Conservation (phyloP, 1,284 basidiomycete genomes). For the Trichosporon sp. region DNA sequence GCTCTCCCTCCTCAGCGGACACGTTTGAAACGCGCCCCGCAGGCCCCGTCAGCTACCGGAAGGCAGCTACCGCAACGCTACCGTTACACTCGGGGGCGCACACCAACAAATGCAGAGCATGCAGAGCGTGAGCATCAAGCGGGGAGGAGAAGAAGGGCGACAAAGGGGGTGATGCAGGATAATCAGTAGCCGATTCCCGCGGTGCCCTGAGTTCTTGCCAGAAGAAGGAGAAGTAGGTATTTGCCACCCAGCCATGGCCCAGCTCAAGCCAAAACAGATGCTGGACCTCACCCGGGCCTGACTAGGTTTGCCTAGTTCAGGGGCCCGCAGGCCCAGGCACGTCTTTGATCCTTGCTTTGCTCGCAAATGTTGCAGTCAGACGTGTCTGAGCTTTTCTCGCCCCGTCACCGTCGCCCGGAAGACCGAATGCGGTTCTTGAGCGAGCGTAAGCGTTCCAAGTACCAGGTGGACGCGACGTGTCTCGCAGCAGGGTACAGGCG, state of each 20-base stretch:
- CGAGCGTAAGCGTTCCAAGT: not conserved
- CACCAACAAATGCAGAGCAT: no score
- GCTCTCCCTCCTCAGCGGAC: not conserved
- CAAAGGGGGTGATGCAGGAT: not conserved
- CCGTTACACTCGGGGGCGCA: no score
- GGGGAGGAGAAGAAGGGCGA: no score
- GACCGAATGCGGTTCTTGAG: not conserved
- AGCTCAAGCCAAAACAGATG: no score
- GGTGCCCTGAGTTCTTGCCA: slow-evolving; percentile 9
- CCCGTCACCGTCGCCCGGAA: no score
- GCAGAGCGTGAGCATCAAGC: no score
- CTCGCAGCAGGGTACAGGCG: not conserved
- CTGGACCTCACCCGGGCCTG: not conserved
- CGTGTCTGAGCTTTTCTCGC: not conserved
- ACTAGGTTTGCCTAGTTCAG: slow-evolving; percentile 1
- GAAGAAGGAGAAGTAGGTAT: not conserved
- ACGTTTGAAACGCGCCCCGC: not conserved
- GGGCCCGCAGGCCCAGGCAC: not conserved
- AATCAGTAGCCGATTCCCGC: slow-evolving; percentile 19
- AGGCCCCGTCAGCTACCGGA: no score
- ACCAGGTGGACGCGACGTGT: not conserved
- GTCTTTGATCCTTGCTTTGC: not conserved
- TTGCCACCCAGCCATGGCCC: slow-evolving; percentile 1
- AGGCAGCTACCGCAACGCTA: no score
- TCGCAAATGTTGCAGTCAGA: not conserved